phyloP scores from a whole-genome alignment of 2,329 filamentous ascomycete species.

The Fusarium sp. region DNA sequence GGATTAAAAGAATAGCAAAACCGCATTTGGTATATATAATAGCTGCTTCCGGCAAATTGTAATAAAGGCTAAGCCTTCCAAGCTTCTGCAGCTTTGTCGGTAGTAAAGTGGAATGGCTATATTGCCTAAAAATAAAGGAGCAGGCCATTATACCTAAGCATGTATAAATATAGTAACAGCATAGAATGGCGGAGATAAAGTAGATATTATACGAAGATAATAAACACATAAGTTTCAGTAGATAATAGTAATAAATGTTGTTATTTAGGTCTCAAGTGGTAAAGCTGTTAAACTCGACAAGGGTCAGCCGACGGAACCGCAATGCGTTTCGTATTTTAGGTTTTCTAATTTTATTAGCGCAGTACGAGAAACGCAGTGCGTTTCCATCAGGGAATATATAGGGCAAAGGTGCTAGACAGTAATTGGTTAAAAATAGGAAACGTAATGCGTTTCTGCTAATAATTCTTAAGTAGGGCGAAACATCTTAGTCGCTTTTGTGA shows the following conservation, averaged over 20 bases:
- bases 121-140: neutral
- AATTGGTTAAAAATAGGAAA: too few species aligned
- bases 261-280: too few species aligned
- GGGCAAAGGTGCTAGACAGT: too few species aligned
- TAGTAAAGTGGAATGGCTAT: neutral
- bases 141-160: neutral
- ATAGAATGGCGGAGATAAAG: neutral
- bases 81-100: neutral
- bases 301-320: too few species aligned
- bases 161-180: neutral
- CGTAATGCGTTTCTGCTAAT: too few species aligned
- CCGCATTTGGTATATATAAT: neutral
- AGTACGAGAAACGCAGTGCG: too few species aligned
- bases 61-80: neutral
- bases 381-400: too few species aligned
- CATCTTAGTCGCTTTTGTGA: too few species aligned
- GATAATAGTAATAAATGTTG: neutral
- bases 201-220: neutral
- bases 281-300: too few species aligned
- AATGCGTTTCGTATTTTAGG: too few species aligned
- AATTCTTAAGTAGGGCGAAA: too few species aligned
- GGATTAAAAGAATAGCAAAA: neutral
- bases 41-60: neutral
- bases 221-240: neutral
- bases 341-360: too few species aligned